Conservation (phyloP, 2,329 filamentous ascomycete species). For the Sporothrix inflata region DNA sequence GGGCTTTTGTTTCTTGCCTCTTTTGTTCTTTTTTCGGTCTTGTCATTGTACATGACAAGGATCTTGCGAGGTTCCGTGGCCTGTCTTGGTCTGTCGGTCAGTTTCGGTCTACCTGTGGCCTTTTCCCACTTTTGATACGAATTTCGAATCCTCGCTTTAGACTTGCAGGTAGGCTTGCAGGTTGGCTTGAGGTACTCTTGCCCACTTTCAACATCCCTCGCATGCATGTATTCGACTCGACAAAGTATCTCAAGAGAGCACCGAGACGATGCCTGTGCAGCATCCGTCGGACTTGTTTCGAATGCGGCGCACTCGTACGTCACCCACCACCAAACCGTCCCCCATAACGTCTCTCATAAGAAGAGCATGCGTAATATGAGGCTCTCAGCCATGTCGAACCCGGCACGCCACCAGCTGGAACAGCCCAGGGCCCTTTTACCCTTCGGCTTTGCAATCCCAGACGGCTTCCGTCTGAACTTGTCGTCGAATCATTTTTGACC, state of each 20-base stretch:
- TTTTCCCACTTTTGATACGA: conserved; percentile 1
- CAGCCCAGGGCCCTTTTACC: conserved; percentile 3
- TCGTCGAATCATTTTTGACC: conserved; percentile 13
- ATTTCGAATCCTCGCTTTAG: background rate
- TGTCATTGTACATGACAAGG: background rate
- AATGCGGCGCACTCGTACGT: background rate
- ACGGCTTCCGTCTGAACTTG: conserved; percentile 23
- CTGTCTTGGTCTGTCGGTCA: background rate
- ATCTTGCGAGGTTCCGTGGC: background rate
- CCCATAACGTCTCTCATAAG: background rate
- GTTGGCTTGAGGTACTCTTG: background rate
- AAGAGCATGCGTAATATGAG: background rate
- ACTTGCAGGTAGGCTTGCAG: background rate
- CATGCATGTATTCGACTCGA: background rate
- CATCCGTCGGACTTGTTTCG: background rate
- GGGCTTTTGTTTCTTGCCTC: background rate
- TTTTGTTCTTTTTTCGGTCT: background rate
- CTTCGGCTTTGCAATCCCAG: conserved; percentile 17
- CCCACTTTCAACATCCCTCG: background rate
- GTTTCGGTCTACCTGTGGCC: background rate
- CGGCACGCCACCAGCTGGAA: conserved; percentile 10
- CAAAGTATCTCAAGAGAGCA: background rate
- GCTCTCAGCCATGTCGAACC: conserved; percentile 12
- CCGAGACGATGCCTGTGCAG: background rate
- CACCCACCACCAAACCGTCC: background rate